Evolutionary conservation across 495 filamentous ascomycete species (phyloP).

Genomic region (Friedmanniomyces endolithicus): DNA sequence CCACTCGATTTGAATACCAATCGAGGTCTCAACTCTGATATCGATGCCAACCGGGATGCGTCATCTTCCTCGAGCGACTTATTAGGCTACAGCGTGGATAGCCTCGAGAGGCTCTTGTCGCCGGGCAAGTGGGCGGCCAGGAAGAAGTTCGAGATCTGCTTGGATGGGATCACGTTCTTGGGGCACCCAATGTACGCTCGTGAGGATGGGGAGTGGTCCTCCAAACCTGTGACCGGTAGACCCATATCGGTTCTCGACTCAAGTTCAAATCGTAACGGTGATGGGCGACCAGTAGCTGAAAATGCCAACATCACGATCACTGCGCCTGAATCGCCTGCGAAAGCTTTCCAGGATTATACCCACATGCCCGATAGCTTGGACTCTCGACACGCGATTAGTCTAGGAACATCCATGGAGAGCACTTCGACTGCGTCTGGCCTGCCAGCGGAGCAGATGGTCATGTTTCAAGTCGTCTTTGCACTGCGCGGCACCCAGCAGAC

Average conservation of each 20-base stretch:
- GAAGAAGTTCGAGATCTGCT: conserved; percentile 69
- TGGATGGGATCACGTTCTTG: conserved; percentile 75
- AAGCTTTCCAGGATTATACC: conserved; percentile 26
- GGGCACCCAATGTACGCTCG: conserved; percentile 79
- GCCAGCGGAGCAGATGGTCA: conserved; percentile 55
- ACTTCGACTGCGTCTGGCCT: conserved; percentile 25
- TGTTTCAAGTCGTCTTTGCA: conserved; percentile 96
- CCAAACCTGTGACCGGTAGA: conserved; percentile 1
- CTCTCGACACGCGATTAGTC: conserved; percentile 21
- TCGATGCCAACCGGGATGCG: no score
- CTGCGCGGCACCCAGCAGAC: conserved; percentile 49
- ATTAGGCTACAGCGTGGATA: conserved; percentile 59
- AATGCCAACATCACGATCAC: conserved; percentile 2
- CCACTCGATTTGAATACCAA: no score
- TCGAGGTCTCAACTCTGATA: no score
- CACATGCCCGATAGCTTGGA: conserved; percentile 27
- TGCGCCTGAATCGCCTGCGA: conserved; percentile 3
- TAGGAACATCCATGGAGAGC: conserved; percentile 24
- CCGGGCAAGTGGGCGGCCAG: conserved; percentile 74
- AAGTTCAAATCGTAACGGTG: no score
- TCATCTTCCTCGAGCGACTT: conserved; percentile 29
- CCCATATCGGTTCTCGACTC: no score
- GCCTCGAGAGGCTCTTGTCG: conserved; percentile 72
- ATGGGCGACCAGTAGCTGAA: neutral
- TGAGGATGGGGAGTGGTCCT: conserved; percentile 66